These are phyloP conservation scores for Mycosphaerella arachidis DNA, from an alignment of 2,329 filamentous ascomycete genomes.

Conservation along the genomic window DNA sequence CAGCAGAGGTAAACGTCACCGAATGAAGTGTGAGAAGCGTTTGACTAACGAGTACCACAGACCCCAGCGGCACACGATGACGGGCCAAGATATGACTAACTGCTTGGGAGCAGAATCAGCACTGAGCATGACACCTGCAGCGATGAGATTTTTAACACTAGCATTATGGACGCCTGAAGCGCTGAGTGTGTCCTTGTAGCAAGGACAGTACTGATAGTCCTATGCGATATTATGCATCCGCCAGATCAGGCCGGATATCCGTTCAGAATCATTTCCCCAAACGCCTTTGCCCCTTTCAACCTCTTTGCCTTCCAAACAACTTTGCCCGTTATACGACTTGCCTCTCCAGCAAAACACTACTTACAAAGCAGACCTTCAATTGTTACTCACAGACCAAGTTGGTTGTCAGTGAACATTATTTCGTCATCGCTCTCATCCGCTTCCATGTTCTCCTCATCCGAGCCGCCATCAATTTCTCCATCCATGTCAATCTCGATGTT, in stretches of 20 bases:
- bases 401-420: background rate
- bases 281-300: background rate
- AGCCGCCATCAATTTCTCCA: background rate
- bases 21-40: background rate
- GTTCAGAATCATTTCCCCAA: background rate
- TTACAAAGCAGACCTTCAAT: background rate
- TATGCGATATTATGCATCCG: background rate
- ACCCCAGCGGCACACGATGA: slow-evolving; percentile 47
- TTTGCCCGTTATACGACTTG: no score
- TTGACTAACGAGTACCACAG: slow-evolving; percentile 32
- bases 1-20: slow-evolving; percentile 37
- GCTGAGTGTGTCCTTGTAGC: background rate
- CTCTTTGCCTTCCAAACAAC: background rate
- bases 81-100: slow-evolving; percentile 40
- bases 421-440: background rate
- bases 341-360: no score
- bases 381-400: background rate
- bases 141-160: background rate
- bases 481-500: slow-evolving; percentile 44
- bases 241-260: background rate
- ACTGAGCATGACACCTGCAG: background rate
- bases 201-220: background rate
- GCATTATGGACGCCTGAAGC: background rate
- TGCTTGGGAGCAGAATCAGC: background rate
- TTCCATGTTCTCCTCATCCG: background rate